These are phyloP conservation scores for Penicillium bovifimosum DNA, from an alignment of 495 filamentous ascomycete genomes.

Conservation along the genomic window DNA sequence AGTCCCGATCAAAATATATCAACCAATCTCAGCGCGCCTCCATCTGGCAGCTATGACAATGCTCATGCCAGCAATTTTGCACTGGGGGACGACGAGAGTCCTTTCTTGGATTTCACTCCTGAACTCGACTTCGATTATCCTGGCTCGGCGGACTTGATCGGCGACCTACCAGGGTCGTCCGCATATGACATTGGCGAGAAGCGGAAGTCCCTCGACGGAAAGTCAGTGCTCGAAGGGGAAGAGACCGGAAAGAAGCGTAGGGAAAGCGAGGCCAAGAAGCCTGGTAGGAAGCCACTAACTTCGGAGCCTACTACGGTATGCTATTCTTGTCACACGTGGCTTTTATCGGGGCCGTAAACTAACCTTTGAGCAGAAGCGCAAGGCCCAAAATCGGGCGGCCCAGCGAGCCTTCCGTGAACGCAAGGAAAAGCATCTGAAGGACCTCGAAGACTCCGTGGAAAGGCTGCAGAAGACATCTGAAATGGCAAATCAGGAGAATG, in stretches of 20 bases:
- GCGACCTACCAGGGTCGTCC: constrained; percentile 58
- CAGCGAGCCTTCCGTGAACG: constrained; percentile 96
- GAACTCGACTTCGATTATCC: constrained; percentile 67
- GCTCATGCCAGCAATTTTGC: constrained; percentile 38
- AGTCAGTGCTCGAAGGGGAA: constrained; percentile 62
- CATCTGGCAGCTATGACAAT: constrained; percentile 49
- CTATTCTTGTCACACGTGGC: constrained; percentile 1
- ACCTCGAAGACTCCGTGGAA: constrained; percentile 89
- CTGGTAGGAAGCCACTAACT: constrained; percentile 90
- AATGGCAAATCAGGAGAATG: constrained; percentile 78
- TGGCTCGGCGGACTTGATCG: constrained; percentile 62
- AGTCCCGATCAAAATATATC: constrained; percentile 34
- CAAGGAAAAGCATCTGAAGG: constrained; percentile 95
- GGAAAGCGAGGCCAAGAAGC: constrained; percentile 86
- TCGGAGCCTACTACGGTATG: constrained; percentile 94
- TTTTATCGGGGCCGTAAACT: constrained; percentile 24
- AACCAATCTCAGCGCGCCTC: constrained; percentile 41
- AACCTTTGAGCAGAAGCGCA: constrained; percentile 75
- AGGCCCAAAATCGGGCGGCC: constrained; percentile 95
- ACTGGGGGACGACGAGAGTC: constrained; percentile 61
- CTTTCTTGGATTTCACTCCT: constrained; percentile 76
- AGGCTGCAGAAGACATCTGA: constrained; percentile 88
- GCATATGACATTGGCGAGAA: constrained; percentile 55
- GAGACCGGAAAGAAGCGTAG: constrained; percentile 70
- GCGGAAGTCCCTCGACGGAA: constrained; percentile 75